These are phyloP conservation scores for Cephaloascus fragrans DNA, from an alignment of 805 yeast genomes.

Conservation along the genomic window DNA sequence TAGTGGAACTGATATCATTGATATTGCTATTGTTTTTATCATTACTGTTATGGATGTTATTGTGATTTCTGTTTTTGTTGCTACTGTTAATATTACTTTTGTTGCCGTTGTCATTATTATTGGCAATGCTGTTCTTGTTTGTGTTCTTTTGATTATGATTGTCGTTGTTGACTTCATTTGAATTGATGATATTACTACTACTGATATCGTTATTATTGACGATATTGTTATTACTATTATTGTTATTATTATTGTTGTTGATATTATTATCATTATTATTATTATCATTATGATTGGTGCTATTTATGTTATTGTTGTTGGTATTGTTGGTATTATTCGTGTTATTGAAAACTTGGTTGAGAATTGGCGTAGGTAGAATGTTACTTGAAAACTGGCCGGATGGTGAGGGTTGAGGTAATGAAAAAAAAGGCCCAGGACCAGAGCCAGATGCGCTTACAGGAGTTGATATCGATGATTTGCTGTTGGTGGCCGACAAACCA, in stretches of 20 bases:
- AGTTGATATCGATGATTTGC: slow-evolving; percentile 8
- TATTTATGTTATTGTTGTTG: slow-evolving; percentile 5
- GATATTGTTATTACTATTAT: slow-evolving; percentile 11
- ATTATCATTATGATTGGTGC: slow-evolving; percentile 3
- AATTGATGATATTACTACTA: slow-evolving; percentile 1
- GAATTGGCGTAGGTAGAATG: slow-evolving; percentile 11
- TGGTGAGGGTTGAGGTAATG: slow-evolving; percentile 21
- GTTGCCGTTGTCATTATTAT: slow-evolving; percentile 7
- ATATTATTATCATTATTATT: slow-evolving; percentile 2
- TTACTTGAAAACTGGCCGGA: slow-evolving; percentile 7
- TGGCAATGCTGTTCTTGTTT: slow-evolving; percentile 8
- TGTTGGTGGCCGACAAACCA: slow-evolving; percentile 1
- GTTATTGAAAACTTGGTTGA: slow-evolving; percentile 10
- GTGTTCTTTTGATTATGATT: slow-evolving; percentile 23
- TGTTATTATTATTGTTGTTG: slow-evolving; percentile 17
- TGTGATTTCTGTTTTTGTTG: slow-evolving; percentile 8
- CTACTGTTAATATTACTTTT: slow-evolving; percentile 7
- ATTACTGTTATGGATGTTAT: slow-evolving; percentile 8
- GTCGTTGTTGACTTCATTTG: slow-evolving; percentile 14
- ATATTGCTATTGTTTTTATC: not conserved
- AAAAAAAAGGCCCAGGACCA: slow-evolving; percentile 17
- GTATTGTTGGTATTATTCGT: slow-evolving; percentile 1
- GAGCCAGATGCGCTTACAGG: slow-evolving; percentile 18
- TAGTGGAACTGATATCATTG: slow-evolving; percentile 2
- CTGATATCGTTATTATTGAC: not conserved